Evolutionary conservation across 139 green algal genomes (phyloP).

Genomic region (Tetradesmus lagerheimii): DNA sequence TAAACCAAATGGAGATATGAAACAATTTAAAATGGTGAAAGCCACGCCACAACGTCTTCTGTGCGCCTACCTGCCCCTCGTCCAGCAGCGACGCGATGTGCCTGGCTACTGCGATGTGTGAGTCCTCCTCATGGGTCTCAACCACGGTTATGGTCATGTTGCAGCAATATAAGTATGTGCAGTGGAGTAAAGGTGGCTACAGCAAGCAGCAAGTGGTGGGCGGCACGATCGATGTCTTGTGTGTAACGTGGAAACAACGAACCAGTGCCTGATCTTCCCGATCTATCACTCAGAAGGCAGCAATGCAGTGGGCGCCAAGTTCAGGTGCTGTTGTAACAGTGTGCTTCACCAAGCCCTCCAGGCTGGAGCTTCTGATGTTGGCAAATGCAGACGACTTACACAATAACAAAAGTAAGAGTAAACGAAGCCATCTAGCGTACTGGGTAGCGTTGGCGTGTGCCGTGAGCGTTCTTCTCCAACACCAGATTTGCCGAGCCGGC

Average conservation of each 20-base stretch:
- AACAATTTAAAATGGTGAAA: neutral
- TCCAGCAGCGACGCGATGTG: slow-evolving; percentile 34
- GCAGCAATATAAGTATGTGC: neutral
- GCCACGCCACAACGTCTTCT: neutral
- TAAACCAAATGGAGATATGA: neutral
- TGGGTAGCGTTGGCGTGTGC: neutral
- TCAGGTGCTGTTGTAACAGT: neutral
- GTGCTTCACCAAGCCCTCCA: neutral
- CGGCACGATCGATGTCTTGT: neutral
- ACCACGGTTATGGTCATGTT: slow-evolving; percentile 39
- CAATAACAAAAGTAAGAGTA: neutral
- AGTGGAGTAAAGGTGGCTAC: neutral
- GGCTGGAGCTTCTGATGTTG: neutral
- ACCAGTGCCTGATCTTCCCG: neutral
- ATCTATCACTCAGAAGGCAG: neutral
- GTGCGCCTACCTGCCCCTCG: slow-evolving; percentile 39
- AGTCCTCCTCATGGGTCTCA: slow-evolving; percentile 48
- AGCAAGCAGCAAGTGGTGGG: neutral
- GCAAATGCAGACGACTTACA: neutral
- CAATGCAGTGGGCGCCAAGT: neutral
- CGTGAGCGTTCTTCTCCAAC: neutral
- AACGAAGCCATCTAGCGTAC: neutral
- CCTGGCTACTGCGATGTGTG: slow-evolving; percentile 25
- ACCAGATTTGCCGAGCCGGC: neutral
- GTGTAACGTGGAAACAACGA: neutral